These are phyloP conservation scores for Phytophthora brassicae DNA, from an alignment of 352 stramenopile species.

Conservation along the genomic window DNA sequence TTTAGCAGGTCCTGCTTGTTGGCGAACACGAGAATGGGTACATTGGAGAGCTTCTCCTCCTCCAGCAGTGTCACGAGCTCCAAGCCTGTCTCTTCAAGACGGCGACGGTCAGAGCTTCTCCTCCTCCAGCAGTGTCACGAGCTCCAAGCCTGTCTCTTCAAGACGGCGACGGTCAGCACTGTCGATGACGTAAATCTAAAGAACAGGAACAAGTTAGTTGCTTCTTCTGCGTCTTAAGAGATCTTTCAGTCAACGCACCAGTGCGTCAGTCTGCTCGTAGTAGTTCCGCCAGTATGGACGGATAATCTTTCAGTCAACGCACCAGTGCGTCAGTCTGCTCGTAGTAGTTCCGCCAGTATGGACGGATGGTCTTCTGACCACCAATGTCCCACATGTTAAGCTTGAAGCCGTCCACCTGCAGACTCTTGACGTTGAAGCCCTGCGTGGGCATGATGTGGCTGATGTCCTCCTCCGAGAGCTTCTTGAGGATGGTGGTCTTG, in stretches of 20 bases:
- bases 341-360: conserved; percentile 99
- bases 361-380: conserved; percentile 98
- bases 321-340: conserved; percentile 95
- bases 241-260: conserved; percentile 42
- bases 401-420: conserved; percentile 96
- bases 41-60: conserved; percentile 93
- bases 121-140: conserved; percentile 93
- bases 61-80: conserved; percentile 93
- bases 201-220: conserved; percentile 4
- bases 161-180: conserved; percentile 90
- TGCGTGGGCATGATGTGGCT: conserved; percentile 93
- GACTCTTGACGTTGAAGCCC: conserved; percentile 97
- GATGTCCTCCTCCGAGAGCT: conserved; percentile 95
- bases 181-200: conserved; percentile 95
- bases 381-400: conserved; percentile 99
- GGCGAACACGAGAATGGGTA: conserved; percentile 94
- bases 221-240: neutral
- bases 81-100: conserved; percentile 93
- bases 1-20: conserved; percentile 97
- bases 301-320: conserved; percentile 88
- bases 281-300: conserved; percentile 99
- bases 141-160: conserved; percentile 93
- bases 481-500: conserved; percentile 98
- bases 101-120: conserved; percentile 93
- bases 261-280: conserved; percentile 96